Conservation (phyloP, 345 rosid species). For the Mangifera indica region DNA sequence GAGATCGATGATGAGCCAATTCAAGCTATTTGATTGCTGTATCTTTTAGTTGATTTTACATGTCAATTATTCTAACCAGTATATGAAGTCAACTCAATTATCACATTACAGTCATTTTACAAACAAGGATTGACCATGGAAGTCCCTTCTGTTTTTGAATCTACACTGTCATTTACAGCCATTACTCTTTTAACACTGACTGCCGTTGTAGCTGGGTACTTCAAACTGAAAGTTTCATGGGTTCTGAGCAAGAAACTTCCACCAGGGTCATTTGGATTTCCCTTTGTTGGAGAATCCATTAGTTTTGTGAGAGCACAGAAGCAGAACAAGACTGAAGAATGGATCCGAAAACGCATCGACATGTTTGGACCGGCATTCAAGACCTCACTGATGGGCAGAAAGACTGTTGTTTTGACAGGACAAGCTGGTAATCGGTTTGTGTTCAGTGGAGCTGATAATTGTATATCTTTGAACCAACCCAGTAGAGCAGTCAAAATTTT, state of each 20-base stretch:
- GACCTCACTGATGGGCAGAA: slow-evolving; percentile 28
- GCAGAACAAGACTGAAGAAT: slow-evolving; percentile 13
- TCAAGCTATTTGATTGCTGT: not conserved
- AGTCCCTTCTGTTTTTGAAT: not conserved
- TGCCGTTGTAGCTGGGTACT: slow-evolving; percentile 5
- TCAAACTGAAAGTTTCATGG: slow-evolving; percentile 10
- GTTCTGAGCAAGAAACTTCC: slow-evolving; percentile 17
- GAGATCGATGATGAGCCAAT: not conserved
- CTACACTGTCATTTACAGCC: not conserved
- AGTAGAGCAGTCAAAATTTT: slow-evolving; percentile 12
- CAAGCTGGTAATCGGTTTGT: slow-evolving; percentile 24
- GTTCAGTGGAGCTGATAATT: slow-evolving; percentile 20
- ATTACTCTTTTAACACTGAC: not conserved
- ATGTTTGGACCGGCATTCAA: slow-evolving; percentile 32
- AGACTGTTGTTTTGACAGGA: slow-evolving; percentile 23
- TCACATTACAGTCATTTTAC: not conserved
- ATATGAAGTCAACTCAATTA: not conserved
- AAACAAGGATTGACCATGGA: slow-evolving; percentile 10
- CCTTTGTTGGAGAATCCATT: slow-evolving; percentile 32
- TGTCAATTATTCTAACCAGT: too few species aligned
- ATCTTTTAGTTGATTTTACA: too few species aligned
- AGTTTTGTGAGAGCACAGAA: slow-evolving; percentile 23
- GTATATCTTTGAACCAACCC: slow-evolving; percentile 25
- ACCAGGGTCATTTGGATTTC: slow-evolving; percentile 27
- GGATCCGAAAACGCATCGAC: slow-evolving; percentile 22